phyloP scores from a whole-genome alignment of 2,329 filamentous ascomycete species.

The Neonectria faginata region DNA sequence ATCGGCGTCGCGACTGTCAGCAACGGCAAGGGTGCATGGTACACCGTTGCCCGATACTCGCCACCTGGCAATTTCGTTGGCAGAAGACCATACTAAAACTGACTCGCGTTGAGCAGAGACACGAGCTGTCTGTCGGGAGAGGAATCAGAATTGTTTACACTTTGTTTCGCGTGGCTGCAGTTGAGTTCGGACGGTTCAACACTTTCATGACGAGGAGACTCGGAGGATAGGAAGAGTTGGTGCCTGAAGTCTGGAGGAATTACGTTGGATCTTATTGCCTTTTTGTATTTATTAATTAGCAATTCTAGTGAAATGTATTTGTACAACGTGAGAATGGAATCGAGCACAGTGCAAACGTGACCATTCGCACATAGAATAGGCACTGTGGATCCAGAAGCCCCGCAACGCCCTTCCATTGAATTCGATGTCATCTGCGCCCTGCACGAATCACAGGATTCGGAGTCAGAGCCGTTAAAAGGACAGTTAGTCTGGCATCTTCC shows the following conservation, averaged over 20 bases:
- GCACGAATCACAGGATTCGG: neutral
- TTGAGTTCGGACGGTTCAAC: neutral
- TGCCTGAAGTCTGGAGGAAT: neutral
- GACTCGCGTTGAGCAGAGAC: neutral
- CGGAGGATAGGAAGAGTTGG: too few relatives aligned
- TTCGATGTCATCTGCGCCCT: neutral
- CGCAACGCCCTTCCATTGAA: neutral
- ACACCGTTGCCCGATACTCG: conserved; percentile 51
- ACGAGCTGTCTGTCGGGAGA: neutral
- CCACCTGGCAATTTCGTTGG: conserved; percentile 49
- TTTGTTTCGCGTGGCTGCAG: neutral
- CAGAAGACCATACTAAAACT: conserved; percentile 43
- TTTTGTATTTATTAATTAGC: neutral
- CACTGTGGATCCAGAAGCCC: neutral
- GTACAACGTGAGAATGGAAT: too few relatives aligned
- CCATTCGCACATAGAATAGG: too few relatives aligned
- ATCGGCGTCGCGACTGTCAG: conserved; percentile 48
- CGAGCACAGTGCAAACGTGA: too few relatives aligned
- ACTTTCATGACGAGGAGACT: neutral
- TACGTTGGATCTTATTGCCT: neutral
- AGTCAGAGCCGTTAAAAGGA: neutral
- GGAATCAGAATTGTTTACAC: neutral
- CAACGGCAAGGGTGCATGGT: conserved; percentile 46
- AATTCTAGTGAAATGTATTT: too few relatives aligned
- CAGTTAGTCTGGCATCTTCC: neutral